Conservation (phyloP, 2,329 filamentous ascomycete genomes). For the Berkeleyomyces basicola region DNA sequence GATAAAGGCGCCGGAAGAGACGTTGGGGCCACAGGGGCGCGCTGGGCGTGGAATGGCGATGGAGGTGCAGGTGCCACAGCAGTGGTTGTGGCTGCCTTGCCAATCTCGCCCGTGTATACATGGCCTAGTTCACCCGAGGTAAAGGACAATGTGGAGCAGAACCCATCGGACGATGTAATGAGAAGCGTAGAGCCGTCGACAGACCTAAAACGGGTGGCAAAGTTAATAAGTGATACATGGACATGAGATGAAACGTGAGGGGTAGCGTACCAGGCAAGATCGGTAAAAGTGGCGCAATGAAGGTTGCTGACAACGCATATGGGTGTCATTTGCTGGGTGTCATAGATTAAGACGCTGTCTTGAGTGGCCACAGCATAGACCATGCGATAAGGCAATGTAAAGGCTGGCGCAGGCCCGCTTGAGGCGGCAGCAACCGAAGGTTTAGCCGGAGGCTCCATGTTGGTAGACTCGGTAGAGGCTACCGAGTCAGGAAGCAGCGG, state of each 20-base stretch:
- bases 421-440: slow-evolving; percentile 35
- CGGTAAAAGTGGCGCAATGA: slow-evolving; percentile 94
- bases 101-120: slow-evolving; percentile 56
- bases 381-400: slow-evolving; percentile 80
- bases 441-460: slow-evolving; percentile 73
- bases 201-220: slow-evolving; percentile 22
- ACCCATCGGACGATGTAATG: slow-evolving; percentile 96
- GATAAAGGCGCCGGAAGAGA: slow-evolving; percentile 60
- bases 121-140: slow-evolving; percentile 69
- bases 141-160: slow-evolving; percentile 86
- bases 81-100: slow-evolving; percentile 53
- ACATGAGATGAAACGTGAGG: neutral
- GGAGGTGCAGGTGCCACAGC: slow-evolving; percentile 45
- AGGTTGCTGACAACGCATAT: slow-evolving; percentile 91
- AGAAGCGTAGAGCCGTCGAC: slow-evolving; percentile 45
- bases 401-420: slow-evolving; percentile 51
- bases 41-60: slow-evolving; percentile 39
- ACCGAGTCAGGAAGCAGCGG: slow-evolving; percentile 55
- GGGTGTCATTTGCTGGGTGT: slow-evolving; percentile 90
- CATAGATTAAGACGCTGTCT: slow-evolving; percentile 85
- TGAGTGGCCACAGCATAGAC: slow-evolving; percentile 95
- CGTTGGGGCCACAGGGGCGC: slow-evolving; percentile 43
- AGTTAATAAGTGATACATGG: neutral
- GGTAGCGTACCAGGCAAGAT: slow-evolving; percentile 67
- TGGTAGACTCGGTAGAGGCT: slow-evolving; percentile 27